phyloP scores from a whole-genome alignment of 2,329 filamentous ascomycete species.

The Escovopsis weberi region DNA sequence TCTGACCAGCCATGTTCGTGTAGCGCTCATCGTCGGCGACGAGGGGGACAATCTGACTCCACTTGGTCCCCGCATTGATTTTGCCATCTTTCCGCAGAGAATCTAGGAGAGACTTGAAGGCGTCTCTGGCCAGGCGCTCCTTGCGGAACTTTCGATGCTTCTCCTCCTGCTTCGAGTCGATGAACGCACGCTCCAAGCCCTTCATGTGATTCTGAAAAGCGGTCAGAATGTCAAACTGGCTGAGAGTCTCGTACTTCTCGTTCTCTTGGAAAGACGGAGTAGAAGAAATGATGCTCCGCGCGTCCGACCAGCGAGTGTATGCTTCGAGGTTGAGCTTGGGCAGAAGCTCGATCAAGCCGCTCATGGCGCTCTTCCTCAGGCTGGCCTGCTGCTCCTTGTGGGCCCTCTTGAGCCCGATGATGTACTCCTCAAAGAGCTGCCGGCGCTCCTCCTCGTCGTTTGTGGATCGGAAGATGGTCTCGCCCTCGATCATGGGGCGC shows the following conservation, averaged over 20 bases:
- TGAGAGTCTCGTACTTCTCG: conserved; percentile 73
- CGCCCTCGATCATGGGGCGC: conserved; percentile 81
- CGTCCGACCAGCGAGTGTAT: conserved; percentile 89
- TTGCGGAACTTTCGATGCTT: conserved; percentile 67
- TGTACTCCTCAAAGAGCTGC: conserved; percentile 87
- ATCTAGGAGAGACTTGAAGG: conserved; percentile 57
- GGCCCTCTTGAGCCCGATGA: conserved; percentile 65
- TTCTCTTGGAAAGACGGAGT: conserved; percentile 66
- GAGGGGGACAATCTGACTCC: conserved; percentile 63
- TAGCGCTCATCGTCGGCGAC: conserved; percentile 76
- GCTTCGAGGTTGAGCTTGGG: conserved; percentile 73
- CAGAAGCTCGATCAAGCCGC: conserved; percentile 65
- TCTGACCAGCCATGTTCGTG: conserved; percentile 65
- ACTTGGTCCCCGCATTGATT: conserved; percentile 82
- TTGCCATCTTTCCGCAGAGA: conserved; percentile 63
- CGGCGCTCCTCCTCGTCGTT: conserved; percentile 76
- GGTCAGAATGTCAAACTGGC: conserved; percentile 77
- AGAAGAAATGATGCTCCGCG: conserved; percentile 65
- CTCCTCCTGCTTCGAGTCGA: conserved; percentile 77
- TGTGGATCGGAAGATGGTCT: conserved; percentile 89
- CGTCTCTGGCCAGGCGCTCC: conserved; percentile 77
- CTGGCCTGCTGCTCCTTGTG: conserved; percentile 62
- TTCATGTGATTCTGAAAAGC: conserved; percentile 95
- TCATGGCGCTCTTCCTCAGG: conserved; percentile 66
- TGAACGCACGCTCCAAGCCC: conserved; percentile 76